Base-by-base conservation (phyloP, 441 rosid genomes). In the Syzygium malaccense region DNA sequence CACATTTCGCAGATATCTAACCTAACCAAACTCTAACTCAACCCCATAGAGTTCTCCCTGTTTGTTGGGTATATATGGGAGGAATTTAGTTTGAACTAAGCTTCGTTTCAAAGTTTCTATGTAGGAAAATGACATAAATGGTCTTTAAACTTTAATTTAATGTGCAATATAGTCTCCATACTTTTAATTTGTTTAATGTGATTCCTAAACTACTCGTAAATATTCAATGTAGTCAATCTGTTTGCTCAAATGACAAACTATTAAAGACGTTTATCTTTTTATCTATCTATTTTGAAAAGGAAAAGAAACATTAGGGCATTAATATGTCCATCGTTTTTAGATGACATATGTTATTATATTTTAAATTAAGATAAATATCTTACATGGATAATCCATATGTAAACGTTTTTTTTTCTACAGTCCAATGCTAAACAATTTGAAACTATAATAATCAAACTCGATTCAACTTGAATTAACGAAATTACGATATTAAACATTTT, bases 101-200 rank as follows among this genome's bases (percentile, higher is more conserved):
- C 80, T 71, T 20, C 8, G 1, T 37, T 71, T 37, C 3, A 41
- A 11, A 5, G 4, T 71, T 71, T 37, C 6, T 20, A 6, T 20
- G 20, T 71, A 1, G 1, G 4, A 33, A 19, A 37, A 33, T 71
- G 15, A 5, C 28, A 71, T 11, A 10, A 62, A 62, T 62, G 11
- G 5, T 8, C 8, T n/a, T 9, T 62, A n/a, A 62, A 62, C 3
- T 33, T 71, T 20, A 8, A 2, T 7, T 37, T 7, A 37, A 2
- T 37, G 0, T 1, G 4, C 3, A 33, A 68, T 19, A 9, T 18
- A 6, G 0, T 55, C 6, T 7, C 4, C 1, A 19, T 18, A 55
- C 0, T 55, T 55, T 55, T 55, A 55, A 55, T 55, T 55, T 56
- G 0, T 56, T 20, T 10, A 56, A 20, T 33, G 17, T 20, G 8